A percentile compares a stretch with the other conserved stretches of the same genome.
These are phyloP conservation scores for Magnaporthiopsis rhizophila DNA, from an alignment of 2,329 filamentous ascomycete genomes.

Conservation along the genomic window DNA sequence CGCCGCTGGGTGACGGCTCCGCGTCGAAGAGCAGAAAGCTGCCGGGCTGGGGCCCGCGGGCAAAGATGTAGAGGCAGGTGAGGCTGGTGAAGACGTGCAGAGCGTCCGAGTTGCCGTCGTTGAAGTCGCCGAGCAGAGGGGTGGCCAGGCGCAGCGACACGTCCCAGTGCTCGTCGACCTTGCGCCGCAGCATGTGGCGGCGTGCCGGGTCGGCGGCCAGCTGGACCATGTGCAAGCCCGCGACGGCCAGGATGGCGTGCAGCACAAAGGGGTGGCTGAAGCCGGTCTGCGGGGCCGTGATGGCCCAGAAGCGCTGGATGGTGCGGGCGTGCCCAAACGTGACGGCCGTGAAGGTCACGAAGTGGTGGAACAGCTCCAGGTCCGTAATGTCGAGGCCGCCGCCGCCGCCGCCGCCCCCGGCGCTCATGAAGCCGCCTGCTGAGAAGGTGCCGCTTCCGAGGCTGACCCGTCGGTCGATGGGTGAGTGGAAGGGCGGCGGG, in stretches of 20 bases:
- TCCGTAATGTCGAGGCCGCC: constrained; percentile 19
- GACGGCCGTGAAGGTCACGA: constrained; percentile 37
- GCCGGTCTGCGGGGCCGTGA: constrained; percentile 37
- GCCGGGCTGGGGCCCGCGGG: constrained; percentile 20
- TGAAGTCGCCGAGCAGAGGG: constrained; percentile 13
- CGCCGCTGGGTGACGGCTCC: not conserved
- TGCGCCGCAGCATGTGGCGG: constrained; percentile 1
- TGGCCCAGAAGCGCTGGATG: constrained; percentile 36
- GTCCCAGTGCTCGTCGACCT: constrained; percentile 8
- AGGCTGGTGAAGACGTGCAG: constrained; percentile 23
- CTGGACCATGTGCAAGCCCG: constrained; percentile 39
- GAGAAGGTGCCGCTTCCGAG: too few species aligned
- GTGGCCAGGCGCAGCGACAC: constrained; percentile 11
- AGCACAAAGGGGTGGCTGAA: constrained; percentile 39
- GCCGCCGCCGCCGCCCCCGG: not conserved
- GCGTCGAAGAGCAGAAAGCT: constrained; percentile 22
- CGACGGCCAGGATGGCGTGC: constrained; percentile 38
- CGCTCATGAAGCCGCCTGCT: too few species aligned
- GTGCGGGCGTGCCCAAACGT: constrained; percentile 34
- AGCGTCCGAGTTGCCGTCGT: constrained; percentile 16
- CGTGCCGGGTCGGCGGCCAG: constrained; percentile 13
- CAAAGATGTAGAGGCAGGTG: constrained; percentile 24
- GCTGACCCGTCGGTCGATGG: too few species aligned
- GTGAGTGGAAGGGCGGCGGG: too few species aligned
- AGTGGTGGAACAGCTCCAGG: constrained; percentile 46